These are phyloP conservation scores for Kodamaea sagamina DNA, from an alignment of 805 yeast species.

Conservation along the genomic window DNA sequence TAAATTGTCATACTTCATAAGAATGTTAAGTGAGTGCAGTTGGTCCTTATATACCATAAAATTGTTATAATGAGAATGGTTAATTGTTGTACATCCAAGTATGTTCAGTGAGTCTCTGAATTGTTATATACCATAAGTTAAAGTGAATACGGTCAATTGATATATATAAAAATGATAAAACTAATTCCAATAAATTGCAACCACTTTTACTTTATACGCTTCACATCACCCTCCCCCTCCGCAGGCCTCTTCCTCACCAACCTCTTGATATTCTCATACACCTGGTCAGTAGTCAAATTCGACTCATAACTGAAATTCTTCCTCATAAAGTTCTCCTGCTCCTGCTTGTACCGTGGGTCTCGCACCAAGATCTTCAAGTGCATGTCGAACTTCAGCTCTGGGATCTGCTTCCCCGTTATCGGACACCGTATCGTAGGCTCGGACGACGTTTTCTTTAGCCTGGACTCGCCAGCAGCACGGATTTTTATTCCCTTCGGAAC, in stretches of 20 bases:
- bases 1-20: too few species aligned
- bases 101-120: too few species aligned
- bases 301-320: slow-evolving; percentile 52
- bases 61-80: too few species aligned
- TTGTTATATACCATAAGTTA: too few species aligned
- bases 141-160: too few species aligned
- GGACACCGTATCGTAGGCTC: slow-evolving; percentile 66
- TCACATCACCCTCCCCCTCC: slow-evolving; percentile 9
- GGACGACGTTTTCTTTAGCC: slow-evolving; percentile 35
- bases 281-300: slow-evolving; percentile 58
- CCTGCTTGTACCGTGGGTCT: slow-evolving; percentile 77
- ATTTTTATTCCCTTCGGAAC: slow-evolving; percentile 60
- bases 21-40: too few species aligned
- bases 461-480: slow-evolving; percentile 68
- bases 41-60: too few species aligned
- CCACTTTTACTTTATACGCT: slow-evolving; percentile 6
- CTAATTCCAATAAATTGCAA: not conserved
- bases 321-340: slow-evolving; percentile 59
- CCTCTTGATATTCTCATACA: slow-evolving; percentile 58
- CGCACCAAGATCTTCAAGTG: slow-evolving; percentile 70
- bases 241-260: slow-evolving; percentile 18
- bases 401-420: slow-evolving; percentile 68
- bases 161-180: too few species aligned
- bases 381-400: slow-evolving; percentile 67
- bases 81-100: too few species aligned